Conservation (phyloP, 208 protist species). For the Porcisia deanei region DNA sequence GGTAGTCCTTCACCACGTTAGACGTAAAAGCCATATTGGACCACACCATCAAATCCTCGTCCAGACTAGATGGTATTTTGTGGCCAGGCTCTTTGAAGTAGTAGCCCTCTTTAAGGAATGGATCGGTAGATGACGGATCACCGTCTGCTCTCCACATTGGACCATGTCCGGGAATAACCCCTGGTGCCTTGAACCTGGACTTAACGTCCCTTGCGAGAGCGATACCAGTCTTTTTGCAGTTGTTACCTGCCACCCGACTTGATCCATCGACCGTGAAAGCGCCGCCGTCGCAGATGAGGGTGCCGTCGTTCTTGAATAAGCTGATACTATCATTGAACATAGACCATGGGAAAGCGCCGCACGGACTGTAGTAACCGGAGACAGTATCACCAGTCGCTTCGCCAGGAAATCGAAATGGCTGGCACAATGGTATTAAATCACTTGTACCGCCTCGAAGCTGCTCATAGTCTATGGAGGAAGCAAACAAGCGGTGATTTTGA, state of each 20-base stretch:
- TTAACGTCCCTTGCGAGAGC: conserved; percentile 90
- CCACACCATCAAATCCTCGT: conserved; percentile 99
- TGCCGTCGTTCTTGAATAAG: conserved; percentile 47
- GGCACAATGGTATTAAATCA: conserved; percentile 23
- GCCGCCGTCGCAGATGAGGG: conserved; percentile 81
- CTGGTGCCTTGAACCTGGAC: conserved; percentile 76
- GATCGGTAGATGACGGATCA: conserved; percentile 44
- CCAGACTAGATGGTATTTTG: conserved; percentile 64
- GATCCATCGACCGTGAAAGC: conserved; percentile 52
- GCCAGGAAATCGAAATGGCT: conserved; percentile 71
- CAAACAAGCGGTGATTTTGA: conserved; percentile 97
- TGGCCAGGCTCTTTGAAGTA: conserved; percentile 85
- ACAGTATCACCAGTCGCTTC: conserved; percentile 36
- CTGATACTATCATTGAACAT: conserved; percentile 97
- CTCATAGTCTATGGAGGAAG: conserved; percentile 44
- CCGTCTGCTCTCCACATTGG: conserved; percentile 45
- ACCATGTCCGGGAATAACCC: conserved; percentile 29
- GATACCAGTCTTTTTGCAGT: conserved; percentile 92
- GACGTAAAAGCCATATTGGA: conserved; percentile 94
- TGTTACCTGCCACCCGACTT: conserved; percentile 29
- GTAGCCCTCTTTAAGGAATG: conserved; percentile 74
- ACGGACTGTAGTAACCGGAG: conserved; percentile 91
- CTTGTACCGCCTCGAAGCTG: conserved; percentile 60
- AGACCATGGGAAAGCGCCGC: conserved; percentile 95
- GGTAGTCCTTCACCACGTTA: conserved; percentile 96